A percentile compares a stretch with the other conserved stretches of the same genome.
Conservation (phyloP, 2,329 filamentous ascomycete genomes). For the Teratosphaeria gauchensis region DNA sequence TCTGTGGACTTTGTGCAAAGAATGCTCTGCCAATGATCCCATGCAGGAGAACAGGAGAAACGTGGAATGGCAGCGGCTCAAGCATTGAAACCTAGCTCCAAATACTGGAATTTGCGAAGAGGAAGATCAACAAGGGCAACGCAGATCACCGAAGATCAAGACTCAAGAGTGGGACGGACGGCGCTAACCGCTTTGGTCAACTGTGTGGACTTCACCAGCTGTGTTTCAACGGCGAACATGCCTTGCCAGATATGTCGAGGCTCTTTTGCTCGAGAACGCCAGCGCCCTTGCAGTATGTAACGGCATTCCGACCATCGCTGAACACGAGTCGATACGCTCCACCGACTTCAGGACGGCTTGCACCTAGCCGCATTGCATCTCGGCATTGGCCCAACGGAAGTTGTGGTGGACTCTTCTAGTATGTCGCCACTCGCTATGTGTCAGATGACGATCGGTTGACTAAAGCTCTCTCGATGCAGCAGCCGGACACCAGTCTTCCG, state of each 20-base stretch:
- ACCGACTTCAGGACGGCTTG: neutral
- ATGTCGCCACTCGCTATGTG: neutral
- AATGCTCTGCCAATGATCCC: neutral
- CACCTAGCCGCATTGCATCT: neutral
- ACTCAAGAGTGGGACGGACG: no score
- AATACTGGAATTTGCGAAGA: neutral
- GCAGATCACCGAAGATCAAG: neutral
- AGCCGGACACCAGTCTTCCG: neutral
- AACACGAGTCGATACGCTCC: no score
- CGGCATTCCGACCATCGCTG: neutral
- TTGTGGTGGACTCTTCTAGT: neutral
- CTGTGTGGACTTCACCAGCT: neutral
- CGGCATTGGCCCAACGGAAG: neutral
- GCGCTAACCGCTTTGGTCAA: no score
- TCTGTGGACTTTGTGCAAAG: neutral
- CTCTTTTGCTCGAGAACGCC: neutral
- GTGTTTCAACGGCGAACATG: neutral
- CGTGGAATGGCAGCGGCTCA: no score
- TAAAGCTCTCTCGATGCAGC: neutral
- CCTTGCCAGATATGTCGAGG: neutral
- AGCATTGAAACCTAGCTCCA: no score
- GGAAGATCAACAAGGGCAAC: neutral
- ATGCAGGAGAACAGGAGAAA: neutral
- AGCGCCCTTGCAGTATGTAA: conserved; percentile 1
- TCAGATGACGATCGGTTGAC: neutral